Conservation (phyloP, 805 yeast species). For the Ogataea pini region DNA sequence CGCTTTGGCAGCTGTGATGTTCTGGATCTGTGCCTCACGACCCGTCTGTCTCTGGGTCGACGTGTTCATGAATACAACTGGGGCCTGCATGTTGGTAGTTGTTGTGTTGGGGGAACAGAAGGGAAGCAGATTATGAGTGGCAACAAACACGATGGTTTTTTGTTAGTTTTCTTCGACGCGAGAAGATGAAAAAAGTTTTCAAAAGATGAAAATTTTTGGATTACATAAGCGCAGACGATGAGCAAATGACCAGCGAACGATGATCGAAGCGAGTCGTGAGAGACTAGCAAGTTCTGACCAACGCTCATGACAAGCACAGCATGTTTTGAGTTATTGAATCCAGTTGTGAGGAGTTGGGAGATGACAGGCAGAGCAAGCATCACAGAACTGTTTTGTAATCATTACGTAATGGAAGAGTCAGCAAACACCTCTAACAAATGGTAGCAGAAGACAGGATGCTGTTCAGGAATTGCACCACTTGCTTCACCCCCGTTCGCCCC, state of each 20-base stretch:
- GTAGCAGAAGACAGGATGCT: too few species aligned
- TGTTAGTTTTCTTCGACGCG: conserved; percentile 1
- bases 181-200: conserved; percentile 1
- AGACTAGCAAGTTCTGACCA: background rate
- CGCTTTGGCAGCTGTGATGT: conserved; percentile 99
- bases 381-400: too few species aligned
- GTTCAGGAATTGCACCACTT: too few species aligned
- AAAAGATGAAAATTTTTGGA: background rate
- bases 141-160: background rate
- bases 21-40: conserved; percentile 94
- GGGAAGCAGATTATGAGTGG: background rate
- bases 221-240: background rate
- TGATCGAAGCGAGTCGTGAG: background rate
- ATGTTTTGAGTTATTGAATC: too few species aligned
- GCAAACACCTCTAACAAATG: too few species aligned
- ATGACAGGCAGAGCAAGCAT: too few species aligned
- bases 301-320: too few species aligned
- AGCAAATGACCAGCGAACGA: background rate
- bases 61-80: conserved; percentile 83
- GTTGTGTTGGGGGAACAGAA: background rate
- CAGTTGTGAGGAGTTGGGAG: too few species aligned
- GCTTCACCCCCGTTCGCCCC: too few species aligned
- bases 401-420: too few species aligned
- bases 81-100: conserved; percentile 63
- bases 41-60: conserved; percentile 93